These are phyloP conservation scores for Melanomma pulvis-pyrius DNA, from an alignment of 495 filamentous ascomycete genomes.

Conservation along the genomic window DNA sequence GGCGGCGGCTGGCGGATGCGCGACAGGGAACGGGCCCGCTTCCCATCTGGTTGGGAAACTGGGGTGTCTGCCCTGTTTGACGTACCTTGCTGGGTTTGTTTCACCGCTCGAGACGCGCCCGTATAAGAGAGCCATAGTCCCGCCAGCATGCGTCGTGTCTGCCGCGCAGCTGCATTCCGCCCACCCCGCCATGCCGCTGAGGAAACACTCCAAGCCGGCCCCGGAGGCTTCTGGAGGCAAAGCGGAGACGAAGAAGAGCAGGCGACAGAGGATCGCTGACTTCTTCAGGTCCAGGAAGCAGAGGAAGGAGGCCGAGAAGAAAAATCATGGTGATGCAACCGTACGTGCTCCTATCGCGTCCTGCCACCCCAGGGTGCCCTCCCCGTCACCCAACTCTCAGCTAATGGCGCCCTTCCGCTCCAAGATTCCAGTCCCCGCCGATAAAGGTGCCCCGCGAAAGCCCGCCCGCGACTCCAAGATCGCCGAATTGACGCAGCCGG, in stretches of 20 bases:
- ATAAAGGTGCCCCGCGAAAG: slow-evolving; percentile 2
- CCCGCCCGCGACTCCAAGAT: slow-evolving; percentile 27
- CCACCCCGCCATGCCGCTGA: slow-evolving; percentile 20
- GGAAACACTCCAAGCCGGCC: slow-evolving; percentile 19
- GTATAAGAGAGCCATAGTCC: neutral
- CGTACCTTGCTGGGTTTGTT: neutral
- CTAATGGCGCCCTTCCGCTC: slow-evolving; percentile 17
- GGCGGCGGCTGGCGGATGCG: neutral
- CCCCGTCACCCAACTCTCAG: neutral
- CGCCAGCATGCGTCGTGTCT: slow-evolving; percentile 9
- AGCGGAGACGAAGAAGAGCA: slow-evolving; percentile 19
- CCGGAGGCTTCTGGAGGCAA: slow-evolving; percentile 7
- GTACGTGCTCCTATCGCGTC: slow-evolving; percentile 3
- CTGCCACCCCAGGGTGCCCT: neutral
- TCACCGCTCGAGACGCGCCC: slow-evolving; percentile 17
- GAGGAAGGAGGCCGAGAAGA: slow-evolving; percentile 5
- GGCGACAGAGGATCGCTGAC: slow-evolving; percentile 22
- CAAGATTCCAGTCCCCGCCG: slow-evolving; percentile 18
- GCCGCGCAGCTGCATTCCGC: neutral
- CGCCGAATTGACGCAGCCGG: slow-evolving; percentile 19
- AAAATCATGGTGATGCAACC: neutral
- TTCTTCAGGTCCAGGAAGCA: slow-evolving; percentile 31
- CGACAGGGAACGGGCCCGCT: neutral
- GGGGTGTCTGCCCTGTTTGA: neutral
- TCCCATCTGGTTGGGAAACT: neutral